Conservation (phyloP, 2,329 filamentous ascomycete species). For the Verticillium nonalfalfae region DNA sequence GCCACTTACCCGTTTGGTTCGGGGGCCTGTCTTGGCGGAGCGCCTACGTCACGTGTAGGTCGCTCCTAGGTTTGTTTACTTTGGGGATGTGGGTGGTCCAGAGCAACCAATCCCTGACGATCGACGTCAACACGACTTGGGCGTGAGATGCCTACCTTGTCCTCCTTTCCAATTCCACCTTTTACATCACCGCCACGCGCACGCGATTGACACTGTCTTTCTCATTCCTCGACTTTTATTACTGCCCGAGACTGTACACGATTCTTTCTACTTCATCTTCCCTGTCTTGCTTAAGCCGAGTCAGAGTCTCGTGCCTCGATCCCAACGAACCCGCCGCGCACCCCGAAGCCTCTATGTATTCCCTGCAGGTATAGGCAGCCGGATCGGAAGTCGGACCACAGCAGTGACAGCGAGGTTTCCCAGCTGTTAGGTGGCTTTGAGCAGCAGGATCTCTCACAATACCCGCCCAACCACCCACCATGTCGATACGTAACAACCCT, state of each 20-base stretch:
- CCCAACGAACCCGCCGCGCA: background rate
- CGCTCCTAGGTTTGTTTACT: slow-evolving; percentile 20
- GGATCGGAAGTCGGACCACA: background rate
- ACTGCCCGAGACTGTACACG: too few relatives aligned
- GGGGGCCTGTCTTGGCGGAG: background rate
- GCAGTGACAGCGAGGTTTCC: background rate
- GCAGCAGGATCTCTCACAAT: slow-evolving; percentile 24
- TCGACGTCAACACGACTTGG: slow-evolving; percentile 1
- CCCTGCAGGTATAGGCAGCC: background rate
- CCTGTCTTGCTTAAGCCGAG: background rate
- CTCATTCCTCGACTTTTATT: background rate
- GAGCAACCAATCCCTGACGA: slow-evolving; percentile 15
- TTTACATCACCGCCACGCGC: background rate
- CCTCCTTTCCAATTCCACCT: background rate
- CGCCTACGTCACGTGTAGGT: slow-evolving; percentile 10
- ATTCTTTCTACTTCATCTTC: background rate
- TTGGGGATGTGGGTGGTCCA: slow-evolving; percentile 12
- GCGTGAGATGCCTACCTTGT: background rate
- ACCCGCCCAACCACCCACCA: slow-evolving; percentile 42
- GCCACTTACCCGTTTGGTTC: too few relatives aligned
- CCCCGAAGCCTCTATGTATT: background rate
- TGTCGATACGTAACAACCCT: slow-evolving; percentile 73
- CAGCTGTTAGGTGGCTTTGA: background rate
- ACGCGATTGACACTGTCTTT: background rate
- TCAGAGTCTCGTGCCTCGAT: background rate